These are phyloP conservation scores for Cercospora janseana DNA, from an alignment of 2,329 filamentous ascomycete genomes.

Conservation along the genomic window DNA sequence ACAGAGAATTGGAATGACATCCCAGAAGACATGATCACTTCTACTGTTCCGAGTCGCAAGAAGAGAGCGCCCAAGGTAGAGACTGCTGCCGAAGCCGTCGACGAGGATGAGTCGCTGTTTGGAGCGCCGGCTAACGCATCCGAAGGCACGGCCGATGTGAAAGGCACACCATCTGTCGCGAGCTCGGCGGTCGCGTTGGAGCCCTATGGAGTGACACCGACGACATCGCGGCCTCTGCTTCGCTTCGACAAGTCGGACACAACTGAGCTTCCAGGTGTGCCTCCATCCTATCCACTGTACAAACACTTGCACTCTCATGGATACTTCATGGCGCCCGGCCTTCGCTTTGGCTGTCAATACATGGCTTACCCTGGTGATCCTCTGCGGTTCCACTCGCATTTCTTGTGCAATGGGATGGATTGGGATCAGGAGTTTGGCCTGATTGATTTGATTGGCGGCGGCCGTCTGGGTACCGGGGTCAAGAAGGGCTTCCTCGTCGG, in stretches of 20 bases:
- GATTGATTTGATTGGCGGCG: constrained; percentile 80
- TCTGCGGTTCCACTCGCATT: constrained; percentile 91
- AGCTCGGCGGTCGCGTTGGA: constrained; percentile 18
- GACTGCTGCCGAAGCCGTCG: constrained; percentile 18
- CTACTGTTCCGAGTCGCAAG: constrained; percentile 19
- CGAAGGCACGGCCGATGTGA: constrained; percentile 17
- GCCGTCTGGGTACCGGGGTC: constrained; percentile 84
- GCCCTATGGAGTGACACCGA: constrained; percentile 46
- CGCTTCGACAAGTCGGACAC: constrained; percentile 11
- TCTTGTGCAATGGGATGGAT: constrained; percentile 76
- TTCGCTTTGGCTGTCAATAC: constrained; percentile 92
- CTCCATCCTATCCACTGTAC: constrained; percentile 70
- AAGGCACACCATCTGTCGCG: constrained; percentile 20
- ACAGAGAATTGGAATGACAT: constrained; percentile 38
- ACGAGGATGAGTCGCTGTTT: constrained; percentile 35
- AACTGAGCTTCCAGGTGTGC: constrained; percentile 36
- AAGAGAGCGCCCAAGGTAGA: constrained; percentile 23
- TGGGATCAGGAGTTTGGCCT: constrained; percentile 86
- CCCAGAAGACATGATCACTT: constrained; percentile 37
- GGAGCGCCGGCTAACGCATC: constrained; percentile 27
- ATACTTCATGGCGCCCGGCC: constrained; percentile 86
- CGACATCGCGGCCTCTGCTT: constrained; percentile 51
- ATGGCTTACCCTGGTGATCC: constrained; percentile 95
- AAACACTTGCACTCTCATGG: constrained; percentile 72
- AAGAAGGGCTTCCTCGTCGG: constrained; percentile 94